Evolutionary conservation across 2,329 filamentous ascomycete species (phyloP).

Genomic region (Colletotrichum limetticola): DNA sequence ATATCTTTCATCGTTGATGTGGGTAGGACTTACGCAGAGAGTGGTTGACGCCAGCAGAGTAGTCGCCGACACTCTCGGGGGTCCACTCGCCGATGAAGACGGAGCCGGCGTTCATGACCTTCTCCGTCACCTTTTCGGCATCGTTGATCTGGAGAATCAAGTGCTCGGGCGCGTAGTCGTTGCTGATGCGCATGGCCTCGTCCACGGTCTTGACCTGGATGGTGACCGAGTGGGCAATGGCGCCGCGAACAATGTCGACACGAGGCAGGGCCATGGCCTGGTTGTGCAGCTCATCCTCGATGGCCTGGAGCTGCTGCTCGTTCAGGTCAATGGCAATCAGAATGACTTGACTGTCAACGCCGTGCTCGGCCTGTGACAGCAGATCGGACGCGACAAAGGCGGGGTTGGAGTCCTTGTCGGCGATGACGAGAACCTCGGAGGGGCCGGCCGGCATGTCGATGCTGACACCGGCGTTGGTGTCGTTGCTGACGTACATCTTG

Average conservation of each 20-base stretch:
- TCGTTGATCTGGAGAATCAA: constrained; percentile 89
- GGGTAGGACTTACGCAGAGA: constrained; percentile 82
- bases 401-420: constrained; percentile 87
- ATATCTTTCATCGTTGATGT: neutral
- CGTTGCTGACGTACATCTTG: constrained; percentile 98
- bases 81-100: constrained; percentile 98
- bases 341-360: constrained; percentile 94
- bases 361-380: constrained; percentile 95
- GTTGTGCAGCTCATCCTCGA: constrained; percentile 89
- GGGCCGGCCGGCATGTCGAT: constrained; percentile 99
- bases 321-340: constrained; percentile 85
- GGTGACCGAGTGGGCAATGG: constrained; percentile 92
- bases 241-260: constrained; percentile 90
- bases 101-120: constrained; percentile 93
- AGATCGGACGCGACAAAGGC: constrained; percentile 96
- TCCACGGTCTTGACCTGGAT: constrained; percentile 77
- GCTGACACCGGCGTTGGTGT: constrained; percentile 92
- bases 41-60: constrained; percentile 98
- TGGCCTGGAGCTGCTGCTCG: constrained; percentile 78
- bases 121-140: constrained; percentile 77
- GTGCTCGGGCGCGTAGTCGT: constrained; percentile 96
- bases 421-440: constrained; percentile 95
- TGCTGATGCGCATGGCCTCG: constrained; percentile 85
- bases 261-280: constrained; percentile 90
- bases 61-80: constrained; percentile 96